Conservation (phyloP, 306 rosid species). For the Quercus dentata region DNA sequence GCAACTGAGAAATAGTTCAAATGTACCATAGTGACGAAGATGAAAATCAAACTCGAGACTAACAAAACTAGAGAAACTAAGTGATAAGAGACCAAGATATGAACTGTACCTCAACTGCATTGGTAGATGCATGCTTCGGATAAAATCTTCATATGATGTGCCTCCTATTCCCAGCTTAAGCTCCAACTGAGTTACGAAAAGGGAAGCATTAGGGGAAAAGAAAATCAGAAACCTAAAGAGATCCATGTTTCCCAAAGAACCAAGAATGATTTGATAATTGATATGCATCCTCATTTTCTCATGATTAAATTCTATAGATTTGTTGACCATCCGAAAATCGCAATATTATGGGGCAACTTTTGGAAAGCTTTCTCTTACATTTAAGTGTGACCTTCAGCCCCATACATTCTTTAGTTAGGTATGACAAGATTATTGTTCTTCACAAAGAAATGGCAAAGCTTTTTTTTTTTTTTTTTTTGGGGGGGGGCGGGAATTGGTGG, state of each 20-base stretch:
- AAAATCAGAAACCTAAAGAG: constrained; percentile 13
- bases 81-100: constrained; percentile 4
- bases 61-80: not conserved
- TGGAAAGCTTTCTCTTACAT: not conserved
- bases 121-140: constrained; percentile 71
- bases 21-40: too few relatives aligned
- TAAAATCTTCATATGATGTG: constrained; percentile 90
- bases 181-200: constrained; percentile 64
- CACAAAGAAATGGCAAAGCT: too few relatives aligned
- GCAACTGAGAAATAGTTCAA: too few relatives aligned
- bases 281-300: not conserved
- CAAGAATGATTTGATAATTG: not conserved
- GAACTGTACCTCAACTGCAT: constrained; percentile 86
- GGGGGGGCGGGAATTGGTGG: too few relatives aligned
- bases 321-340: not conserved
- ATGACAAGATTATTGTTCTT: too few relatives aligned
- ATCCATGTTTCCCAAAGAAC: not conserved
- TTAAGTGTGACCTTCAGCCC: too few relatives aligned
- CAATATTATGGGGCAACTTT: not conserved
- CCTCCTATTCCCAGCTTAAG: constrained; percentile 95
- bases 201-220: not conserved
- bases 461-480: too few relatives aligned
- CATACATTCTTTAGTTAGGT: too few relatives aligned
- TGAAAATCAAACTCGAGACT: not conserved
- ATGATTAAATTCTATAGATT: not conserved